Base-by-base conservation (phyloP, 441 rosid genomes). In the Erodium trifolium region DNA sequence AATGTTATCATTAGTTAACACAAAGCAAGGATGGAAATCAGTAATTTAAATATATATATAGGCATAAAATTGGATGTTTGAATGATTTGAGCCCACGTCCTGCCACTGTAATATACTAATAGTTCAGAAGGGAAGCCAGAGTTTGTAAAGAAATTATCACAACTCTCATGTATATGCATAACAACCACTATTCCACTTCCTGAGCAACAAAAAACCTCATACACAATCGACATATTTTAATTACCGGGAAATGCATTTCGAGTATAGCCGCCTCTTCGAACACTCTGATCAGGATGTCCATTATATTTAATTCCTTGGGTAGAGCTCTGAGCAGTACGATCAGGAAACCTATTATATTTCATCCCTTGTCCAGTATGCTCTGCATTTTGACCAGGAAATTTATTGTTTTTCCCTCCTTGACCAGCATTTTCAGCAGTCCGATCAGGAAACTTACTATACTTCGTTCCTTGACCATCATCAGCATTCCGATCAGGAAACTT, bases 211-310 rank as follows among this genome's bases (percentile, higher is more conserved):
- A 13, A 47, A 47, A 47, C 49, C 68, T 34, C 5, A 34, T 5
- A 37, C 9, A 37, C 43, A 37, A 37, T 5, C 5, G 8, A 37
- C 43, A 45, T 65, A 35, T 55, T 43, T 51, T 13, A 69, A 77
- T 77, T 82, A 70, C 85, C 84, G 71, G 87, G 82, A 14, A 78
- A 62, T 77, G 77, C n/a, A 70, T 73, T 72, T 67, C 84, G 85
- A 69, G 68, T 68, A 77, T 83, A 80, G 76, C 82, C 80, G 78
- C 83, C 86, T 68, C 84, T 87, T 69, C 76, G 84, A 68, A 68
- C 69, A 79, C 73, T 78, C 53, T 75, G 85, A 65, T 81, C 87
- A 70, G 84, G 57, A 75, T 76, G 75, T 9, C 80, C 34, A 74
- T 37, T 83, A 68, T 72, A 59, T 59, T 65, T 87, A 18, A 6